These are phyloP conservation scores for Gossypium longicalyx DNA, from an alignment of 345 rosid species.

Conservation along the genomic window DNA sequence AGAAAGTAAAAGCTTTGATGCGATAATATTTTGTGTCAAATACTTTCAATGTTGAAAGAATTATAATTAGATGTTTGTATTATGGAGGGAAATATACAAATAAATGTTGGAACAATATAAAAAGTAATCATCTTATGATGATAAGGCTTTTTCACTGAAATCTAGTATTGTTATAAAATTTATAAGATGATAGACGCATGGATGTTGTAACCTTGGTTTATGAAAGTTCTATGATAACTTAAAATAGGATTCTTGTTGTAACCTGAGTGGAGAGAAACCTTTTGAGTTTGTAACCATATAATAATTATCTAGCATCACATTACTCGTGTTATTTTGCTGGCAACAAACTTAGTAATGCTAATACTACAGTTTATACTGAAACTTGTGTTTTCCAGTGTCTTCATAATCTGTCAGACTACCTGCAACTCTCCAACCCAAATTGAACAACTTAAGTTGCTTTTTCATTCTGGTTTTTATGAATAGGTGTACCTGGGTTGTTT, in stretches of 20 bases:
- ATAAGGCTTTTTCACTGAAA: not conserved
- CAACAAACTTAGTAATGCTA: not conserved
- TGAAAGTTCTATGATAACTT: not conserved
- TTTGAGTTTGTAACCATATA: not conserved
- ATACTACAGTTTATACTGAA: too few species aligned
- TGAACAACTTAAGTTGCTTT: not conserved
- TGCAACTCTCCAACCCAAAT: not conserved
- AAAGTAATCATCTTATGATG: not conserved
- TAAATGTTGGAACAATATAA: not conserved
- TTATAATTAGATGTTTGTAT: not conserved
- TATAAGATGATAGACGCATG: not conserved
- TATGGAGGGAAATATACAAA: not conserved
- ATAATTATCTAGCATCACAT: not conserved
- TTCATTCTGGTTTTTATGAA: not conserved
- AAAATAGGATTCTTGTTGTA: not conserved
- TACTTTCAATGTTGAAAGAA: not conserved
- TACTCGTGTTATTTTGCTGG: not conserved
- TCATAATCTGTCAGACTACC: not conserved
- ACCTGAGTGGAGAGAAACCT: not conserved
- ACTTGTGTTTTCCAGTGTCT: not conserved
- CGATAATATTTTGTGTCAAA: not conserved
- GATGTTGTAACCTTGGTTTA: not conserved
- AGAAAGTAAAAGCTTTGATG: not conserved
- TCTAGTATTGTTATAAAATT: not conserved
- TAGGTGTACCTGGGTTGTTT: not conserved